These are phyloP conservation scores for Ochromonadaceae sp. DNA, from an alignment of 352 stramenopile genomes.

Conservation along the genomic window DNA sequence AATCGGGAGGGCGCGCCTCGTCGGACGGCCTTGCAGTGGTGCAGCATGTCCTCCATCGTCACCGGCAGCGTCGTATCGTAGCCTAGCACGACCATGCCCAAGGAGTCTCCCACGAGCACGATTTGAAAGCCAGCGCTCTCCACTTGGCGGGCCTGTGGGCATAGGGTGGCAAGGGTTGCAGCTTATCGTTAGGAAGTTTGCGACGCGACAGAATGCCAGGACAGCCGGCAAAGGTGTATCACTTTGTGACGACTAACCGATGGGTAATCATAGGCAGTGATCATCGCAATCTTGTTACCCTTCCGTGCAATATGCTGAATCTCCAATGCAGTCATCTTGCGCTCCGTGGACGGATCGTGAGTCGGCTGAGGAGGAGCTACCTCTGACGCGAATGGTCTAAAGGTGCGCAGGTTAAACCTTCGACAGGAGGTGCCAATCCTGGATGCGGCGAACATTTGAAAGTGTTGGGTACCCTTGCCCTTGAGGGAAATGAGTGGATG, in stretches of 20 bases:
- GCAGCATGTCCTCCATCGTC: conserved; percentile 93
- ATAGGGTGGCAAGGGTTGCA: neutral
- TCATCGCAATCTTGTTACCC: conserved; percentile 93
- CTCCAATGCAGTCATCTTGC: conserved; percentile 7
- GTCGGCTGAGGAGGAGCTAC: neutral
- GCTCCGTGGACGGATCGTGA: neutral
- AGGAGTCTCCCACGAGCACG: conserved; percentile 89
- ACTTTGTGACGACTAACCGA: conserved; percentile 26
- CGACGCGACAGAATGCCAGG: neutral
- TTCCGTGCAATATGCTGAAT: conserved; percentile 11
- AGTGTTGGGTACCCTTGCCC: no score
- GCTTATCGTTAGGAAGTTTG: neutral
- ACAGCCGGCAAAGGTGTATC: conserved; percentile 34
- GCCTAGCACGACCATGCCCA: conserved; percentile 90
- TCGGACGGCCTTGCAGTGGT: conserved; percentile 62
- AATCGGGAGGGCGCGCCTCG: conserved; percentile 54
- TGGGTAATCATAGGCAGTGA: conserved; percentile 96
- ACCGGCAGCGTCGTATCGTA: conserved; percentile 75
- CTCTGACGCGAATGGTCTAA: no score
- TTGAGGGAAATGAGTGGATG: no score
- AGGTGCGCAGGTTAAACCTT: no score
- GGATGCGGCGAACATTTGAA: no score
- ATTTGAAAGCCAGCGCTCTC: conserved; percentile 93
- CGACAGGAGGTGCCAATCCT: no score
- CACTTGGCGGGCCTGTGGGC: conserved; percentile 68